phyloP scores from a whole-genome alignment of 495 filamentous ascomycete species.

The Penicillium ochrochloron region DNA sequence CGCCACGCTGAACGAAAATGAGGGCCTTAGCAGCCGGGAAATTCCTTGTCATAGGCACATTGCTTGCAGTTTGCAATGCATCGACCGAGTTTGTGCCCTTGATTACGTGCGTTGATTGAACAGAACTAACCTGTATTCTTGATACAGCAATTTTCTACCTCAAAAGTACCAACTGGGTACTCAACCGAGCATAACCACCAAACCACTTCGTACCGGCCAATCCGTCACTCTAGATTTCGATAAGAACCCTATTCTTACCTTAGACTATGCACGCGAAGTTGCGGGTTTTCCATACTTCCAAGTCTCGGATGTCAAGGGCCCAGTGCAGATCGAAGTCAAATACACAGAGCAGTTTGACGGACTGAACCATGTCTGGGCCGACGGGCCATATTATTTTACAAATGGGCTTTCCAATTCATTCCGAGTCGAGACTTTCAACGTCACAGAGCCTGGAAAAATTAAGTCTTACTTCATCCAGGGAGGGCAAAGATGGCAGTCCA shows the following conservation, averaged over 20 bases:
- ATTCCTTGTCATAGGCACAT: neutral
- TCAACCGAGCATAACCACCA: neutral
- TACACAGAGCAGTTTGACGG: constrained; percentile 8
- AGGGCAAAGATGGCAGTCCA: neutral
- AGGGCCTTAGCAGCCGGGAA: neutral
- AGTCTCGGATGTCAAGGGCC: neutral
- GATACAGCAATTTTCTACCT: neutral
- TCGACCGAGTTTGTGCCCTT: neutral
- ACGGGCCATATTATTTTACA: constrained; percentile 27
- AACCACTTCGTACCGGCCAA: neutral
- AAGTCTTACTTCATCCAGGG: neutral
- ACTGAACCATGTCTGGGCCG: constrained; percentile 18
- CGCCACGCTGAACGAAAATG: neutral
- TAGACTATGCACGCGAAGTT: neutral
- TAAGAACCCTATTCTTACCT: neutral
- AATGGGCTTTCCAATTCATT: constrained; percentile 31
- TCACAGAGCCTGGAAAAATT: constrained; percentile 11
- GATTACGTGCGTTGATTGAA: neutral
- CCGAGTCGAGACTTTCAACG: constrained; percentile 33
- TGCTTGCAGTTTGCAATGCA: neutral
- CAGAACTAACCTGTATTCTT: neutral
- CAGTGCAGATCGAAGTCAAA: neutral
- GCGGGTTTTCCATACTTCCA: neutral
- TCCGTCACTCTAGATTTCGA: neutral
- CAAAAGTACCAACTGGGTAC: neutral